Evolutionary conservation across 305 asterid species (phyloP), one percentile per base, ranked within the genome.

Genomic region (Fraxinus ornus): DNA sequence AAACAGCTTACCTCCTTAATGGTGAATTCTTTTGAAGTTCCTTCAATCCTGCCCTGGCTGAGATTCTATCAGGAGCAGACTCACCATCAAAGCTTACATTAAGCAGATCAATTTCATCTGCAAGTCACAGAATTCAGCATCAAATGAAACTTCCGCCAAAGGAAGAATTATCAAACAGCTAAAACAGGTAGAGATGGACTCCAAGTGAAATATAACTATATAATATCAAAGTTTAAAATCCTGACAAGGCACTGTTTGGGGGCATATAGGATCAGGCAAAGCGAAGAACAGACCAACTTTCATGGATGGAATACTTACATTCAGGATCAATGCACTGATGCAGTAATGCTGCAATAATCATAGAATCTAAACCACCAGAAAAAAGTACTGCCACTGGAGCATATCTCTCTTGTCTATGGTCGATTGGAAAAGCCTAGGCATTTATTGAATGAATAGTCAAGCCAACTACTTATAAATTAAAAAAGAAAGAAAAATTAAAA

Each of bases 281-380:
- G 74, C 10, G 15, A 70, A 79, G 36, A 37, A 80, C 26, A 80
- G 83, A 32, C 49, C 44, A 80, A 37, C 80, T 81, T 66, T n/a
- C n/a, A 28, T 73, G 68, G n/a, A 71, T 62, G 77, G 37, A 82
- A 84, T 68, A 64, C 95, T 89, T 85, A 95, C 99, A 91, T 80
- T 90, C 86, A 77, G 92, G 82, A 90, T 90, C 91, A 79, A 94
- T 86, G 91, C 98, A 95, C 84, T 90, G 91, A 89, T 95, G 92
- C 83, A 90, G 88, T 84, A 95, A 86, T 17, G 97, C 97, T 80
- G 98, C 95, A 86, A 95, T 90, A 82, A 95, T 93, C 99, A 95
- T 95, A 52, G 97, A 94, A 90, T 95, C 99, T 77, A 95, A 82
- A 79, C 99, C 99, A 75, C 99, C 99, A 79, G 99, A 95, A 92